These are phyloP conservation scores for Colletotrichum sp. DNA, from an alignment of 2,329 filamentous ascomycete species.

Conservation along the genomic window DNA sequence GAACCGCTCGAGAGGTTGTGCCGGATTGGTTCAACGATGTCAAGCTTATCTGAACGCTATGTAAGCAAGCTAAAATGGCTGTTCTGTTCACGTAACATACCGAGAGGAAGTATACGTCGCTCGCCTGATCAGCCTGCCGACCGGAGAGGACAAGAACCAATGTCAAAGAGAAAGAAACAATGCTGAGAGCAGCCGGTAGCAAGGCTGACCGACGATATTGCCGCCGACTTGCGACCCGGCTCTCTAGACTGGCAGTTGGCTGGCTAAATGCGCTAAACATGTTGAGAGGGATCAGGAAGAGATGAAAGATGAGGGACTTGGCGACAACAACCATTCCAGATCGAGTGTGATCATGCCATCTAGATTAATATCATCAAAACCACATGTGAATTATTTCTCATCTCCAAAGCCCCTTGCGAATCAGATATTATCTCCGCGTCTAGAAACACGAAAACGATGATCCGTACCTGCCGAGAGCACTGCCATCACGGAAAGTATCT, in stretches of 20 bases:
- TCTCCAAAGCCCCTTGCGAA: not conserved
- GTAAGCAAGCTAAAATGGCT: not conserved
- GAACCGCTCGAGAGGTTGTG: not conserved
- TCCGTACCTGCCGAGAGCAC: not conserved
- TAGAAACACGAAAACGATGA: not conserved
- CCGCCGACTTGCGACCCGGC: not conserved
- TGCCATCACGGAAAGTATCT: not conserved
- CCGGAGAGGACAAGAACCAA: not conserved
- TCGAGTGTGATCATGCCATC: not conserved
- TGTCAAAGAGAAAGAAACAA: not conserved
- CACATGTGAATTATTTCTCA: not conserved
- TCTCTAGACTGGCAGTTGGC: not conserved
- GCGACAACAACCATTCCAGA: not conserved
- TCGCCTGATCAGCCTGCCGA: not conserved
- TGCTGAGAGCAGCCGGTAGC: not conserved
- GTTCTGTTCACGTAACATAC: not conserved
- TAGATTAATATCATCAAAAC: not conserved
- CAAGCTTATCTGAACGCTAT: not conserved
- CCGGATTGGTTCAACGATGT: not conserved
- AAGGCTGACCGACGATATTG: not conserved
- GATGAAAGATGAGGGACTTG: not conserved
- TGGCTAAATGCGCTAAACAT: not conserved
- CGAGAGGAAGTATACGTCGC: not conserved
- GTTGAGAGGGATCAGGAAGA: not conserved
- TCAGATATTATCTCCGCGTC: not conserved